Percentiles rank a stretch among this genome's conserved stretches.
Conservation (phyloP, 108 stramenopile species). For the Skeletonema menzelii region DNA sequence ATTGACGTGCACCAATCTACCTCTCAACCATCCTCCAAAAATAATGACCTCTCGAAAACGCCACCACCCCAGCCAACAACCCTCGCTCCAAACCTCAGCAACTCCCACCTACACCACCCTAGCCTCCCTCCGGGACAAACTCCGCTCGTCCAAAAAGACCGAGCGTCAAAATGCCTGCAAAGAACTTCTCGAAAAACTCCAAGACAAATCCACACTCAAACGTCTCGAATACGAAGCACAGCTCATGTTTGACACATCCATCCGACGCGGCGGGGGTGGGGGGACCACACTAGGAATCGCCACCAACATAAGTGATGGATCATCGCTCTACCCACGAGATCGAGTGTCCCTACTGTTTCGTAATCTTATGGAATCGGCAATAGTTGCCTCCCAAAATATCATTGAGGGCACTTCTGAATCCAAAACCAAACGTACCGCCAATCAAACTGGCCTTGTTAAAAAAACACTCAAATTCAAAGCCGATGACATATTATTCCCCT, state of each 20-base stretch:
- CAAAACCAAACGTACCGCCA: conserved; percentile 13
- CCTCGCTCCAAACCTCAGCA: background rate
- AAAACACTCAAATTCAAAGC: conserved; percentile 24
- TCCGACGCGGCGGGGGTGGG: background rate
- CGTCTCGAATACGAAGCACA: conserved; percentile 34
- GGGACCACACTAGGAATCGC: background rate
- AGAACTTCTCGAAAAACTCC: conserved; percentile 31
- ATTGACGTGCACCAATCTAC: background rate
- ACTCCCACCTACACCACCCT: conserved; percentile 39
- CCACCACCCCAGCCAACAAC: background rate
- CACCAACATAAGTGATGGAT: background rate
- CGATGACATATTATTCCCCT: conserved; percentile 39
- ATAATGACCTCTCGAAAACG: conserved; percentile 2
- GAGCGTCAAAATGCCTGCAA: conserved; percentile 35
- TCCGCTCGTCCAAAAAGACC: conserved; percentile 28
- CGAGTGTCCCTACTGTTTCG: conserved; percentile 31
- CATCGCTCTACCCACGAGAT: conserved; percentile 22
- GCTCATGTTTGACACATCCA: conserved; percentile 8
- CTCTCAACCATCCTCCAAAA: background rate
- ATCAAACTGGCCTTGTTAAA: conserved; percentile 36
- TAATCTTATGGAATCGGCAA: conserved; percentile 30
- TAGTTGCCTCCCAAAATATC: conserved; percentile 18
- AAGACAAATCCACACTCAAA: conserved; percentile 18
- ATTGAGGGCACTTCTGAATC: conserved; percentile 4
- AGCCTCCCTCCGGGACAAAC: conserved; percentile 31